These are phyloP conservation scores for Eremothecium coryli DNA, from an alignment of 1,139 yeast genomes.

Conservation along the genomic window DNA sequence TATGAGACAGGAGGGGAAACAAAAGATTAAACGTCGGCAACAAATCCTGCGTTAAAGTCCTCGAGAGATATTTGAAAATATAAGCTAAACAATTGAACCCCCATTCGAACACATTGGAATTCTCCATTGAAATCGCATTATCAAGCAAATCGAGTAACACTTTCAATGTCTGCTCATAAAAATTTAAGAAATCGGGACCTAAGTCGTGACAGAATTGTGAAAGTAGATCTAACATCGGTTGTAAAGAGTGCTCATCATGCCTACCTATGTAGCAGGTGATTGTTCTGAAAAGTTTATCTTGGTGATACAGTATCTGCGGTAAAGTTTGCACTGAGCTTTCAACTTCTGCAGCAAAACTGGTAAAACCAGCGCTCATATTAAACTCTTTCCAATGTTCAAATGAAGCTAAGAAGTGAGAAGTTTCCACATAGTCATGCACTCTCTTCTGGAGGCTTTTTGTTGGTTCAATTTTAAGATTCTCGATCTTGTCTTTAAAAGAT, in stretches of 20 bases:
- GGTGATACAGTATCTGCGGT: conserved; percentile 74
- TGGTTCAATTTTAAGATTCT: conserved; percentile 79
- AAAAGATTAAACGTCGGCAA: conserved; percentile 58
- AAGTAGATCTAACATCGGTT: conserved; percentile 71
- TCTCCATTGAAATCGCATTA: conserved; percentile 46
- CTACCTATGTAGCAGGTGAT: conserved; percentile 42
- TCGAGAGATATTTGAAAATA: conserved; percentile 75
- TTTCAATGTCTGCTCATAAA: conserved; percentile 45
- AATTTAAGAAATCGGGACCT: conserved; percentile 82
- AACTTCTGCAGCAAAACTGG: conserved; percentile 51
- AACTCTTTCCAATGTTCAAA: conserved; percentile 83
- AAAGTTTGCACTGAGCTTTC: conserved; percentile 55
- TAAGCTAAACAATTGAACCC: conserved; percentile 79
- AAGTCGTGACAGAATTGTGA: conserved; percentile 87
- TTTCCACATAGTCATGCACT: conserved; percentile 61
- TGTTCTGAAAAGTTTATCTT: conserved; percentile 47
- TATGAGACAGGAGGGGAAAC: conserved; percentile 53
- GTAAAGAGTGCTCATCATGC: conserved; percentile 64
- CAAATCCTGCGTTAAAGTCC: conserved; percentile 51
- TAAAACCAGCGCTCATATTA: conserved; percentile 66
- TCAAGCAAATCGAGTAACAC: conserved; percentile 42
- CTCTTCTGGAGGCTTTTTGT: conserved; percentile 51
- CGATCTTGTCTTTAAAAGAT: conserved; percentile 78
- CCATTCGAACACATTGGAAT: conserved; percentile 55
- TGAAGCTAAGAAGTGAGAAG: conserved; percentile 72